These are phyloP conservation scores for Fagopyrum tataricum DNA, from an alignment of 148 eudicot species.

Conservation along the genomic window DNA sequence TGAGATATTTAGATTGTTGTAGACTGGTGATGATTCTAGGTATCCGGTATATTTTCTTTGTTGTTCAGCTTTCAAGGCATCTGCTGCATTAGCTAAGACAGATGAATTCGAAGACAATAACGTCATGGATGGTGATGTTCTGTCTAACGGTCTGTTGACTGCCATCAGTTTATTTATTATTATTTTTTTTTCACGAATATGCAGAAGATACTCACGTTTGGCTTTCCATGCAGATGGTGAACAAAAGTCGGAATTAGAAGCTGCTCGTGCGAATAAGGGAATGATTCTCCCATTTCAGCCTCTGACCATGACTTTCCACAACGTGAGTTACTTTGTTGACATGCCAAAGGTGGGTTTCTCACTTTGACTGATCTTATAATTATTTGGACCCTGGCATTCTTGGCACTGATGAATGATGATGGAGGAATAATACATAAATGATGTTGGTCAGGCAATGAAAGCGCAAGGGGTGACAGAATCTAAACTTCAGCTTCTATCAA, in stretches of 20 bases:
- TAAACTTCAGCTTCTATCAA: slow-evolving; percentile 62
- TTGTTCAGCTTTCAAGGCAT: slow-evolving; percentile 49
- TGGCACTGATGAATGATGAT: neutral
- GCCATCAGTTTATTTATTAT: too few relatives aligned
- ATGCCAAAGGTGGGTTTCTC: slow-evolving; percentile 66
- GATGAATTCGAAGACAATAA: slow-evolving; percentile 22
- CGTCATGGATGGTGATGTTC: neutral
- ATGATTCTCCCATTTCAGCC: slow-evolving; percentile 97
- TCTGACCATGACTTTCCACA: slow-evolving; percentile 74
- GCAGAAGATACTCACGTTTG: neutral
- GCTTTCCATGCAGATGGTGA: neutral
- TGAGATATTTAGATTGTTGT: neutral
- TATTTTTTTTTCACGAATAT: too few relatives aligned
- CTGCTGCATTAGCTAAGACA: slow-evolving; percentile 36
- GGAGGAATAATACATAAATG: too few relatives aligned
- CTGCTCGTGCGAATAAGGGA: slow-evolving; percentile 42
- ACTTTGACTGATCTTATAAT: neutral
- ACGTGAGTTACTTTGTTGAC: slow-evolving; percentile 81
- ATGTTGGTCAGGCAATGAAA: slow-evolving; percentile 52
- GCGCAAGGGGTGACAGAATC: slow-evolving; percentile 56
- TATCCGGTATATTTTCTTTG: slow-evolving; percentile 5
- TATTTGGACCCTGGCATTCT: neutral
- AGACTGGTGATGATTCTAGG: neutral
- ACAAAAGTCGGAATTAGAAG: neutral
- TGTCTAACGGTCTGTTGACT: neutral